A percentile compares a stretch with the other conserved stretches of the same genome.
Evolutionary conservation across 345 rosid genomes (phyloP).

Genomic region (Alliaria petiolata): DNA sequence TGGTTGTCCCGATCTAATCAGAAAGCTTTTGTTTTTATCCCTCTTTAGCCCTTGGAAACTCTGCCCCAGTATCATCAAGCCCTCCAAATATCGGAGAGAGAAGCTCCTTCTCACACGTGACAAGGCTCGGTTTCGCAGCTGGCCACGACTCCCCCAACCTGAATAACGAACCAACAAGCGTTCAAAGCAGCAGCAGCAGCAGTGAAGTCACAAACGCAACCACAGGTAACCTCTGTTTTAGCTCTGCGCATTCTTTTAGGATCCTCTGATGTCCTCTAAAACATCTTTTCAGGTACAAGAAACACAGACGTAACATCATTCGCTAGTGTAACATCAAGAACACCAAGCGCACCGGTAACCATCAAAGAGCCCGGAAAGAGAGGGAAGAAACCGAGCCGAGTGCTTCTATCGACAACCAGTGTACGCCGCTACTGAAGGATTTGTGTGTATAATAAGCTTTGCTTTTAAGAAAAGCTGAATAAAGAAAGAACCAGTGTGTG

Average conservation of each 20-base stretch:
- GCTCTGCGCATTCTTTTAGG: neutral
- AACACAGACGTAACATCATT: conserved; percentile 57
- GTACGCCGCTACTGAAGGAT: conserved; percentile 64
- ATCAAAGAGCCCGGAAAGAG: conserved; percentile 60
- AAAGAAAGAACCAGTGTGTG: neutral
- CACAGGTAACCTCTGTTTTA: conserved; percentile 31
- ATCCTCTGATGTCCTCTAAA: neutral
- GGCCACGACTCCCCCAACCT: conserved; percentile 82
- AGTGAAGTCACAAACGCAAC: conserved; percentile 36
- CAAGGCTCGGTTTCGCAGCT: conserved; percentile 94
- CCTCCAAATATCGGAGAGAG: conserved; percentile 65
- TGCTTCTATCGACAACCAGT: conserved; percentile 80
- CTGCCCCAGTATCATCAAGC: conserved; percentile 53
- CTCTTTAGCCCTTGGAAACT: conserved; percentile 61
- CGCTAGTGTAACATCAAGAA: conserved; percentile 67
- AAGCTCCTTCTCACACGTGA: conserved; percentile 72
- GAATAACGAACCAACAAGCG: conserved; percentile 49
- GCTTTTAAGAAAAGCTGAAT: neutral
- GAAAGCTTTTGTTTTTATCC: neutral
- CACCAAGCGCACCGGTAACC: conserved; percentile 43
- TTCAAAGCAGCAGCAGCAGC: conserved; percentile 23
- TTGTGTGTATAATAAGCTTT: conserved; percentile 21
- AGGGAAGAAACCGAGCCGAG: conserved; percentile 69
- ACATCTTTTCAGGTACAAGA: conserved; percentile 43
- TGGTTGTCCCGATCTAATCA: neutral